A percentile compares a stretch with the other conserved stretches of the same genome.
These are phyloP conservation scores for Candida namnaoensis DNA, from an alignment of 805 yeast genomes.

Conservation along the genomic window DNA sequence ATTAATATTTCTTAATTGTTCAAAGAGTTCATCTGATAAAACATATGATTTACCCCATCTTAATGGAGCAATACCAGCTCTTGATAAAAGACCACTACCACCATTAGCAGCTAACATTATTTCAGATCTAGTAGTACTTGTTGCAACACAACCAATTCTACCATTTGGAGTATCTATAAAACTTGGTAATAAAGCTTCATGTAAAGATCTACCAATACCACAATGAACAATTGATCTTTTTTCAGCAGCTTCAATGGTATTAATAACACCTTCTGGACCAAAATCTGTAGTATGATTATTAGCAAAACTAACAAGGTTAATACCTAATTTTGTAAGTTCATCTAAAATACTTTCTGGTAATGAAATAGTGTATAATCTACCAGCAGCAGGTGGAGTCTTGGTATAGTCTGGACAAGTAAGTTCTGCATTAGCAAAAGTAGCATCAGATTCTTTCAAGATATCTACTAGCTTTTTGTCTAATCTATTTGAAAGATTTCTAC, in stretches of 20 bases:
- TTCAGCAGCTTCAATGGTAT: slow-evolving; percentile 17
- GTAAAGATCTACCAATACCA: slow-evolving; percentile 19
- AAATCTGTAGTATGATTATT: slow-evolving; percentile 21
- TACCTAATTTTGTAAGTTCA: slow-evolving; percentile 16
- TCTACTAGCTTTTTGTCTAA: slow-evolving; percentile 17
- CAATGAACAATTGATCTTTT: slow-evolving; percentile 14
- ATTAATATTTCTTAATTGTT: slow-evolving; percentile 17
- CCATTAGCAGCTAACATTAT: slow-evolving; percentile 17
- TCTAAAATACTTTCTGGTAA: slow-evolving; percentile 15
- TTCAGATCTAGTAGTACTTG: slow-evolving; percentile 18
- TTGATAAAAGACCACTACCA: slow-evolving; percentile 18
- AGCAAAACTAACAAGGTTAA: slow-evolving; percentile 16
- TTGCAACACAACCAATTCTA: slow-evolving; percentile 18
- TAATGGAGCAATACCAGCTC: slow-evolving; percentile 19
- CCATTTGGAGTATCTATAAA: slow-evolving; percentile 18
- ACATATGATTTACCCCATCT: slow-evolving; percentile 19
- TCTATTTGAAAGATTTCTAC: slow-evolving; percentile 16
- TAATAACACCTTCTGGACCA: slow-evolving; percentile 16
- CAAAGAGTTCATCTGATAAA: slow-evolving; percentile 16
- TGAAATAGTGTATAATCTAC: slow-evolving; percentile 18
- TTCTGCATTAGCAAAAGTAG: slow-evolving; percentile 19
- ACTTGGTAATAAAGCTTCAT: slow-evolving; percentile 16
- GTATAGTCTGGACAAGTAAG: slow-evolving; percentile 18
- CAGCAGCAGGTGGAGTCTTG: slow-evolving; percentile 17
- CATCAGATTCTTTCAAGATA: slow-evolving; percentile 15